Base-by-base conservation (phyloP, 1,284 basidiomycete species). In the Sporisorium graminicola region DNA sequence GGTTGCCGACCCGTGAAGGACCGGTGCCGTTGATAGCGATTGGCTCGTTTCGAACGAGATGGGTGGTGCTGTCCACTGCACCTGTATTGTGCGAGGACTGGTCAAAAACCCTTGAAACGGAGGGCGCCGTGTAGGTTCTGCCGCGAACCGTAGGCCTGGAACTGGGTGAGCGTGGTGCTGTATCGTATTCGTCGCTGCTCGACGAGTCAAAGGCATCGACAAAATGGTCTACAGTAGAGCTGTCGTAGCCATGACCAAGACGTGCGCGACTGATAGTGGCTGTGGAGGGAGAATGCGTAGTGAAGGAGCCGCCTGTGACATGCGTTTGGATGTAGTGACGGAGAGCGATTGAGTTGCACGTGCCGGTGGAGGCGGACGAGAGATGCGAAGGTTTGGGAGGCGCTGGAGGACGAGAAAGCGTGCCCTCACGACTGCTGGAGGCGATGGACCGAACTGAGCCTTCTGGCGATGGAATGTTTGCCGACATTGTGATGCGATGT, bases 331-430 rank as follows among this genome's bases (percentile, higher is more conserved):
- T 79, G 27, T 79, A 81, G 37, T 72, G 62, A 9, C 66, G 68
- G 3, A 81, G 63, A n/a, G 79, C 71, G n/a, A 72, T 77, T 20
- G 78, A 81, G 43, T 77, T 74, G 65, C 78, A 76, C 12, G 79
- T 81, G 40, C 79, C 79, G 9, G 79, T 81, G 46, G 75, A 65
- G 5, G 79, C 70, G 7, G 69, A 73, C 0, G 78, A 78, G 40
- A 81, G 74, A 60, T 81, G 77, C 18, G 64, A 72, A 26, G 79
- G 79, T 44, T 81, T 81, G 31, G 72, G 71, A 18, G 79, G 79
- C 14, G 71, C 75, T 26, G 72, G 55, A 18, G 79, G 79, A 12
- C 70, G 76, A 24, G 73, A 72, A 2, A 74, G 43, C 5, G 74
- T 74, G 20, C 58, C 58, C 14, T 59, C 65, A 10, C 54, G 55